These are phyloP conservation scores for Suhomyces sp. DNA, from an alignment of 805 yeast species.

Conservation along the genomic window DNA sequence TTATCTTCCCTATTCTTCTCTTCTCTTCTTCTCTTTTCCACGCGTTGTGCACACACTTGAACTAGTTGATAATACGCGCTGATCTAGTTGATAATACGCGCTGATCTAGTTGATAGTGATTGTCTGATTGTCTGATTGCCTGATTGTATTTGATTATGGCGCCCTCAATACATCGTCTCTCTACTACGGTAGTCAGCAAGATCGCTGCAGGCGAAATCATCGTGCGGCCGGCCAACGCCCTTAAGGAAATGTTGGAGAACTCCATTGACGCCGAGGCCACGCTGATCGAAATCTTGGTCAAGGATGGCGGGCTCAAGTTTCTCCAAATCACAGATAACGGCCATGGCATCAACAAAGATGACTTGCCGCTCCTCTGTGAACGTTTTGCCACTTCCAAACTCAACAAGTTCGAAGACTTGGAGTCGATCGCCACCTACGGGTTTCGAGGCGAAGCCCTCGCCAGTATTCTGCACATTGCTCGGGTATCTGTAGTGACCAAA, in stretches of 20 bases:
- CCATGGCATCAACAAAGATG: slow-evolving; percentile 68
- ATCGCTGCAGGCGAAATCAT: slow-evolving; percentile 98
- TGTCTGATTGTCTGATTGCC: no score
- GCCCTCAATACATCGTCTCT: slow-evolving; percentile 43
- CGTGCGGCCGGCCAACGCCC: slow-evolving; percentile 88
- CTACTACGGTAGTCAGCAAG: slow-evolving; percentile 70
- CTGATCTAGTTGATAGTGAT: no score
- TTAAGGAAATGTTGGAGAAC: slow-evolving; percentile 90
- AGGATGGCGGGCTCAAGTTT: slow-evolving; percentile 87
- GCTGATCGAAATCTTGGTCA: slow-evolving; percentile 71
- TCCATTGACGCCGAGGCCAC: slow-evolving; percentile 83
- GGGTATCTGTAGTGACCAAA: slow-evolving; percentile 77
- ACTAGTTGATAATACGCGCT: not conserved
- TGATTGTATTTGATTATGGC: not conserved
- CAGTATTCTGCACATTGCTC: slow-evolving; percentile 85
- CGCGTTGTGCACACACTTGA: not conserved
- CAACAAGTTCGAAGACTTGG: slow-evolving; percentile 68
- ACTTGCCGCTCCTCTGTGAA: slow-evolving; percentile 77
- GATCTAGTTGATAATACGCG: not conserved
- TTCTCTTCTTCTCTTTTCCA: not conserved
- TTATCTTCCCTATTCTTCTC: not conserved
- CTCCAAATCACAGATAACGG: slow-evolving; percentile 92
- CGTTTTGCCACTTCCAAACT: slow-evolving; percentile 92
- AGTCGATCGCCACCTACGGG: slow-evolving; percentile 74
- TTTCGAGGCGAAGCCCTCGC: slow-evolving; percentile 97